These are phyloP conservation scores for Aspergillus vadensis DNA, from an alignment of 2,329 filamentous ascomycete genomes.

Conservation along the genomic window DNA sequence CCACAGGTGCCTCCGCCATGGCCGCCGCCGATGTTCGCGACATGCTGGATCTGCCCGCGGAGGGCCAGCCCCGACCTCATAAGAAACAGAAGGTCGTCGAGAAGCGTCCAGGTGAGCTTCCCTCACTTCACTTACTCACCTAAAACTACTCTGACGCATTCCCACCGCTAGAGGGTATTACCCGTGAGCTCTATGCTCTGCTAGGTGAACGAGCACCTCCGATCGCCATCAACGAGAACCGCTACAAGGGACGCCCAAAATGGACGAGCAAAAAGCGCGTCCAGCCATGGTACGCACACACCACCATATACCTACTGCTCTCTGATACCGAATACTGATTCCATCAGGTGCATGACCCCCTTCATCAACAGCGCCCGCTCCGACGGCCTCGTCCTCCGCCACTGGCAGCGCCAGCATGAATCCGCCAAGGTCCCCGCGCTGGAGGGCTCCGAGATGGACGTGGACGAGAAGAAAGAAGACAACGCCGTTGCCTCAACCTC, in stretches of 20 bases:
- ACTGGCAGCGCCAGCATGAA: slow-evolving; percentile 74
- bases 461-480: slow-evolving; percentile 43
- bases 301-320: neutral
- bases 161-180: slow-evolving; percentile 49
- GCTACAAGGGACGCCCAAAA: slow-evolving; percentile 55
- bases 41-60: slow-evolving; percentile 74
- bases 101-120: slow-evolving; percentile 55
- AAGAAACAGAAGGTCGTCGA: slow-evolving; percentile 75
- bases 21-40: slow-evolving; percentile 81
- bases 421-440: slow-evolving; percentile 40
- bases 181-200: slow-evolving; percentile 53
- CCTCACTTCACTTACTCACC: too few relatives aligned
- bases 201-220: slow-evolving; percentile 55
- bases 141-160: slow-evolving; percentile 5
- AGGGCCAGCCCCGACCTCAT: slow-evolving; percentile 61
- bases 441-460: slow-evolving; percentile 42
- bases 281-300: slow-evolving; percentile 46
- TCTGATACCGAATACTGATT: neutral
- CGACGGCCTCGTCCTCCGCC: slow-evolving; percentile 70
- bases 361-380: slow-evolving; percentile 78
- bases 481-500: slow-evolving; percentile 26
- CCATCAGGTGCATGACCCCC: slow-evolving; percentile 64
- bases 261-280: slow-evolving; percentile 48
- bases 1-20: slow-evolving; percentile 29
- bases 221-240: slow-evolving; percentile 55